A percentile compares a stretch with the other conserved stretches of the same genome.
Conservation (phyloP, 2,329 filamentous ascomycete species). For the Diaporthe citriasiana region DNA sequence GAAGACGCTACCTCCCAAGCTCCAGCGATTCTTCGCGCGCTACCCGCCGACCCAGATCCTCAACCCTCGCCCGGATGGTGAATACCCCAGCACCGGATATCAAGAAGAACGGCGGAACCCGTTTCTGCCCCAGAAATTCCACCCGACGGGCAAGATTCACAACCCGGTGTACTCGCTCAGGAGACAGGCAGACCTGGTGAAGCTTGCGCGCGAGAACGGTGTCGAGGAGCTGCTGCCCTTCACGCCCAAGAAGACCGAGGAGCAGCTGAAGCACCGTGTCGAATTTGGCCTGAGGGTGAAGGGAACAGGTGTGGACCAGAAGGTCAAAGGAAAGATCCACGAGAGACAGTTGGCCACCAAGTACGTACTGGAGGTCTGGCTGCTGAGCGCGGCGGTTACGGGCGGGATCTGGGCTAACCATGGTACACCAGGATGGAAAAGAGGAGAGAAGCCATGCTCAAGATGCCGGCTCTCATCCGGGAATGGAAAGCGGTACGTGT, state of each 20-base stretch:
- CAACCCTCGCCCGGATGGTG: constrained; percentile 54
- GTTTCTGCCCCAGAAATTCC: constrained; percentile 85
- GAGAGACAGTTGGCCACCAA: constrained; percentile 87
- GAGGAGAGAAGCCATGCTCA: constrained; percentile 91
- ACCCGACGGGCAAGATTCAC: constrained; percentile 84
- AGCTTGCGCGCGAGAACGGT: constrained; percentile 83
- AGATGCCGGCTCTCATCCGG: constrained; percentile 92
- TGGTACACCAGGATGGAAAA: constrained; percentile 78
- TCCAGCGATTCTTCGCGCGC: constrained; percentile 89
- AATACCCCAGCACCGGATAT: constrained; percentile 61
- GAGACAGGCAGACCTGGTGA: constrained; percentile 90
- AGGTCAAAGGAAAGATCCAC: constrained; percentile 95
- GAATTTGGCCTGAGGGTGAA: constrained; percentile 88
- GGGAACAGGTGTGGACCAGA: constrained; percentile 92
- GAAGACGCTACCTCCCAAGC: constrained; percentile 79
- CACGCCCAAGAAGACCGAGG: constrained; percentile 81
- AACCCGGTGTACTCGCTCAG: constrained; percentile 86
- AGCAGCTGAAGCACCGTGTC: constrained; percentile 77
- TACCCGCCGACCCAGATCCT: constrained; percentile 82
- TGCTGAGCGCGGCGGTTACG: constrained; percentile 9
- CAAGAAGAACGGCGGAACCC: constrained; percentile 78
- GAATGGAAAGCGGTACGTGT: constrained; percentile 89
- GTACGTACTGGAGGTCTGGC: constrained; percentile 59
- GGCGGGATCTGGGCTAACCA: constrained; percentile 50
- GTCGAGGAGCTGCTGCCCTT: constrained; percentile 86